These are phyloP conservation scores for Boechera stricta DNA, from an alignment of 345 rosid species.

Conservation along the genomic window DNA sequence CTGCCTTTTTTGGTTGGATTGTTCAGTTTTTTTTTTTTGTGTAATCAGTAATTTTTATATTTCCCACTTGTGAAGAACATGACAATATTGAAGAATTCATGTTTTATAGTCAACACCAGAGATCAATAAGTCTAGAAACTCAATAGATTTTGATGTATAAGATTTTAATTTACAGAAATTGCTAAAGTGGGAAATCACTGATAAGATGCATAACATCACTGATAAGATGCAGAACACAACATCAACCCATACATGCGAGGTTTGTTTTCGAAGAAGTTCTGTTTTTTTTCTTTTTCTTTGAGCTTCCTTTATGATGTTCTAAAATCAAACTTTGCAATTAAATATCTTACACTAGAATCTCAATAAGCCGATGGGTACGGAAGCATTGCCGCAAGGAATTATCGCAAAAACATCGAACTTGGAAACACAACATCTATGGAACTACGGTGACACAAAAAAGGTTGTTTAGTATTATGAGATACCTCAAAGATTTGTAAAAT, in stretches of 20 bases:
- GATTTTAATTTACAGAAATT: slow-evolving; percentile 55
- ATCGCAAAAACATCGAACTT: slow-evolving; percentile 62
- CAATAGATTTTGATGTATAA: slow-evolving; percentile 3
- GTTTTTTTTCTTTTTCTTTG: not conserved
- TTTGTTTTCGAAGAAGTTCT: slow-evolving; percentile 41
- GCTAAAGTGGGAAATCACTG: slow-evolving; percentile 53
- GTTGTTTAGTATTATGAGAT: slow-evolving; percentile 31
- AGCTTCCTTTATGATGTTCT: not conserved
- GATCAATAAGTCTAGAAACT: not conserved
- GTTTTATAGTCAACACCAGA: not conserved
- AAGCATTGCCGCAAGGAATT: slow-evolving; percentile 72
- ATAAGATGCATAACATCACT: slow-evolving; percentile 40
- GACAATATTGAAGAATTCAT: not conserved
- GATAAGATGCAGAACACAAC: slow-evolving; percentile 43
- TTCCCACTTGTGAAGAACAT: not conserved
- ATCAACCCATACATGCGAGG: slow-evolving; percentile 59
- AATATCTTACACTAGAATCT: slow-evolving; percentile 45
- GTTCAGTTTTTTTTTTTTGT: not conserved
- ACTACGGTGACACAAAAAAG: slow-evolving; percentile 40
- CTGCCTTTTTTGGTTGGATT: not conserved
- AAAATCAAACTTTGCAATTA: not conserved
- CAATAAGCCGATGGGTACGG: slow-evolving; percentile 61
- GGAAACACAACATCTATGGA: slow-evolving; percentile 69
- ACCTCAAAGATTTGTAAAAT: not conserved
- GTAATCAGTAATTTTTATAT: not conserved